These are phyloP conservation scores for Aspergillus steynii DNA, from an alignment of 495 filamentous ascomycete species.

Conservation along the genomic window DNA sequence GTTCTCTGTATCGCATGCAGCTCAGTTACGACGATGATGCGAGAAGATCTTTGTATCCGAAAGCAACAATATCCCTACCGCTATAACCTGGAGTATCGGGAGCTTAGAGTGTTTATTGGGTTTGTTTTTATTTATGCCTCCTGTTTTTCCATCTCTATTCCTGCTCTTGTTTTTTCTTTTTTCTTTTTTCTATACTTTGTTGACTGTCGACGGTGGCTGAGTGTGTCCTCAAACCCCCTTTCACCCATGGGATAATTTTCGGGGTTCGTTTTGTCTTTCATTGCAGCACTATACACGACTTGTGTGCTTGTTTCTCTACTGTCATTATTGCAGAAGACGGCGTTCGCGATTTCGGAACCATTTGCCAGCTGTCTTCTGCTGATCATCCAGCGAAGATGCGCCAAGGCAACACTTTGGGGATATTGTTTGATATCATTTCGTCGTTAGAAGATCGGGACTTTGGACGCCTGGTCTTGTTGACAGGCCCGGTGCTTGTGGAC, in stretches of 20 bases:
- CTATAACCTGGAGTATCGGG: constrained; percentile 30
- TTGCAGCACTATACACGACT: constrained; percentile 16
- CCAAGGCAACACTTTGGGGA: constrained; percentile 4
- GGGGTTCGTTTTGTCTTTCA: constrained; percentile 6
- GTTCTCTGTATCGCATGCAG: constrained; percentile 25
- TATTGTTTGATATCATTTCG: constrained; percentile 8
- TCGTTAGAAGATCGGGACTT: constrained; percentile 4
- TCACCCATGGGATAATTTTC: constrained; percentile 18
- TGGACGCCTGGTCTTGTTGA: constrained; percentile 3
- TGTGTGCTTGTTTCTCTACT: constrained; percentile 1
- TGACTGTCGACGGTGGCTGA: constrained; percentile 16
- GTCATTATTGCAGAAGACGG: constrained; percentile 24
- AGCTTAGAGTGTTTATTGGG: constrained; percentile 19
- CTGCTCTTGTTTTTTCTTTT: constrained; percentile 15
- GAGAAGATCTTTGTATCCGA: constrained; percentile 36
- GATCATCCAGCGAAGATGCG: constrained; percentile 3
- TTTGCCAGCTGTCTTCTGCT: constrained; percentile 9
- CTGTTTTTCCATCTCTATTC: constrained; percentile 11
- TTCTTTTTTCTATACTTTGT: constrained; percentile 18
- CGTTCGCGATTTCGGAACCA: constrained; percentile 24
- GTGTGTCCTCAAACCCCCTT: constrained; percentile 5
- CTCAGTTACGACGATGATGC: constrained; percentile 41
- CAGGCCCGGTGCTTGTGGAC: constrained; percentile 12
- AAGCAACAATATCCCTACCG: constrained; percentile 21
- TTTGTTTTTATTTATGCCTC: constrained; percentile 22